Percentiles rank a stretch among this genome's conserved stretches.
These are phyloP conservation scores for Pseudocercospora vitis DNA, from an alignment of 2,329 filamentous ascomycete genomes.

Conservation along the genomic window DNA sequence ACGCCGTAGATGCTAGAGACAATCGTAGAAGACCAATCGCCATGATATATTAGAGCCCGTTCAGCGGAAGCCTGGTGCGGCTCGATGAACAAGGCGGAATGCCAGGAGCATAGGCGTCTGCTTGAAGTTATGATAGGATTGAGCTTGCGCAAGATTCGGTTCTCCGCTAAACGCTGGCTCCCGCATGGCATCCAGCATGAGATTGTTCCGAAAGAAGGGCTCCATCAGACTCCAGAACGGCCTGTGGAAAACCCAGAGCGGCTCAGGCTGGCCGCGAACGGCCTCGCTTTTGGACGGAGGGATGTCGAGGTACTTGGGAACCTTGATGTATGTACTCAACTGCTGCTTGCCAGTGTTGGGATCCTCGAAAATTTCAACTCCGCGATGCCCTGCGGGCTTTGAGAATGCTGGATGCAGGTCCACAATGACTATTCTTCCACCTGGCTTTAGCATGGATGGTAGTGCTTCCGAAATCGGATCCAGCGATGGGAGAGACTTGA, in stretches of 20 bases:
- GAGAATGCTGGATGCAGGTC: constrained; percentile 54
- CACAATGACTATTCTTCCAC: constrained; percentile 42
- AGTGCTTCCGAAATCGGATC: constrained; percentile 46
- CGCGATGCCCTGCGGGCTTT: constrained; percentile 46
- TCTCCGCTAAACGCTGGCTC: constrained; percentile 50
- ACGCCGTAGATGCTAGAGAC: too few species aligned
- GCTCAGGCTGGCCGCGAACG: constrained; percentile 31
- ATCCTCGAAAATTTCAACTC: constrained; percentile 44
- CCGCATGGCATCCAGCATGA: constrained; percentile 50
- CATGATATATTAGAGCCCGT: too few species aligned
- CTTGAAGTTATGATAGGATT: constrained; percentile 43
- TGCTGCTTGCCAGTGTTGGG: constrained; percentile 41
- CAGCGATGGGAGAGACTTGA: constrained; percentile 51
- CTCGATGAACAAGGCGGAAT: constrained; percentile 34
- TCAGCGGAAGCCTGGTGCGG: too few species aligned
- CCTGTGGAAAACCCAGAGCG: constrained; percentile 45
- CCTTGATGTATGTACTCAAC: constrained; percentile 40
- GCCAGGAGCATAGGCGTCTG: constrained; percentile 37
- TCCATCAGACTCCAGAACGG: constrained; percentile 49
- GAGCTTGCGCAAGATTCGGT: constrained; percentile 30
- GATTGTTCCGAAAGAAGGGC: constrained; percentile 45
- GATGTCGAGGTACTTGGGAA: constrained; percentile 48
- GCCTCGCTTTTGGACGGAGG: constrained; percentile 43
- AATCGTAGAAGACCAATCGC: too few species aligned
- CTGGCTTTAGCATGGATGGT: constrained; percentile 43